Percentiles rank a stretch among this genome's conserved stretches.
phyloP scores from a whole-genome alignment of 2,329 filamentous ascomycete species.

The Botrytis hyacinthi region DNA sequence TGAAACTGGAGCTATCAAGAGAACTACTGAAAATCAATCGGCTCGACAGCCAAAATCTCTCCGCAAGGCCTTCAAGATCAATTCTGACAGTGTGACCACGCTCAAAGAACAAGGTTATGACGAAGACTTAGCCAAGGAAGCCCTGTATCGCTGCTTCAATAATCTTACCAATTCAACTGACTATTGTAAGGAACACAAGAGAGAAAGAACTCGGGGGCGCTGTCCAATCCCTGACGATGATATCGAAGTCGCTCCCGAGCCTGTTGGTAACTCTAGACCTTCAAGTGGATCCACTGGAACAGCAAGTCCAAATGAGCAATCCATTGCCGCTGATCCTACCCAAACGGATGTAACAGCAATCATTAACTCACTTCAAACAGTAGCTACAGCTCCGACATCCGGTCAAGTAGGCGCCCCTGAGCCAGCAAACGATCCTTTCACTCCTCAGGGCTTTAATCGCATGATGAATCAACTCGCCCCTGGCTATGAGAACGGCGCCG shows the following conservation, averaged over 20 bases:
- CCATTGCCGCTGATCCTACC: conserved; percentile 26
- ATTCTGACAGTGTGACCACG: conserved; percentile 45
- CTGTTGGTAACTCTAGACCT: conserved; percentile 25
- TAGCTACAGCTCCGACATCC: conserved; percentile 13
- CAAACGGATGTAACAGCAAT: conserved; percentile 23
- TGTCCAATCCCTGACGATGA: conserved; percentile 67
- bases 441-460: conserved; percentile 26
- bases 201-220: conserved; percentile 59
- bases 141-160: conserved; percentile 78
- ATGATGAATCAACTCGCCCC: conserved; percentile 25
- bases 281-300: conserved; percentile 33
- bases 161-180: conserved; percentile 59
- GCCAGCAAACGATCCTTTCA: conserved; percentile 4
- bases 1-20: conserved; percentile 65
- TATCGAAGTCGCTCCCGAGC: conserved; percentile 40
- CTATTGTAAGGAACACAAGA: conserved; percentile 68
- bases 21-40: conserved; percentile 53
- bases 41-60: conserved; percentile 42
- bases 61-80: conserved; percentile 51
- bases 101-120: conserved; percentile 49
- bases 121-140: conserved; percentile 69
- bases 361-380: conserved; percentile 26
- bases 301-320: conserved; percentile 34
- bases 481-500: conserved; percentile 10
- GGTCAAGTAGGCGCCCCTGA: conserved; percentile 9